Conservation (phyloP, 345 rosid species). For the Linum lewisii region DNA sequence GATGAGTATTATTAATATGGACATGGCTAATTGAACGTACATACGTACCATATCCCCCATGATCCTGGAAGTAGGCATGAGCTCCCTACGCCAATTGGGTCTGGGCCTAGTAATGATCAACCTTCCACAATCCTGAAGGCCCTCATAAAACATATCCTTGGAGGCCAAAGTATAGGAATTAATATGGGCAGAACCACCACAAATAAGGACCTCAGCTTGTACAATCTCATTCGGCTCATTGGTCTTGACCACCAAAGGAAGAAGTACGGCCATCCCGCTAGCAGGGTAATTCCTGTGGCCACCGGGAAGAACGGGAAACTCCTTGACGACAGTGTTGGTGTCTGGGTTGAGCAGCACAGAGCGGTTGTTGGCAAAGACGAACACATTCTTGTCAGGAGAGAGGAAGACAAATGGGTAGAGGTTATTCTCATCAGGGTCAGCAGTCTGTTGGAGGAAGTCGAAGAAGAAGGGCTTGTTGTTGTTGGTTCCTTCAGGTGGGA, state of each 20-base stretch:
- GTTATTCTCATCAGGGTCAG: constrained; percentile 52
- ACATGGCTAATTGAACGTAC: neutral
- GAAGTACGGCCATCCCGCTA: constrained; percentile 52
- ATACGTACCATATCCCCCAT: constrained; percentile 54
- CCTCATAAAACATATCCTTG: constrained; percentile 21
- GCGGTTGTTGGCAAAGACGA: constrained; percentile 67
- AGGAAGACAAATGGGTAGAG: constrained; percentile 76
- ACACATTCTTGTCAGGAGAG: constrained; percentile 69
- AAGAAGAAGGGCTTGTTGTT: constrained; percentile 30
- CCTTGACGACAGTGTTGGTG: constrained; percentile 37
- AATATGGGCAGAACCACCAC: constrained; percentile 41
- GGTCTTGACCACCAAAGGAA: constrained; percentile 36
- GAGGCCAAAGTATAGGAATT: constrained; percentile 32
- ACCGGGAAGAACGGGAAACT: constrained; percentile 57
- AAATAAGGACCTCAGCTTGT: constrained; percentile 42
- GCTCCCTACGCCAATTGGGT: constrained; percentile 46
- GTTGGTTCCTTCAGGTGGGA: constrained; percentile 45
- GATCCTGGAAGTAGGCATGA: constrained; percentile 64
- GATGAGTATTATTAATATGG: neutral
- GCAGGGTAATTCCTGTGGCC: constrained; percentile 84
- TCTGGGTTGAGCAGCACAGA: constrained; percentile 51
- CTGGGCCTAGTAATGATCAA: constrained; percentile 32
- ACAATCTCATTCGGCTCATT: constrained; percentile 9
- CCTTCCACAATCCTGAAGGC: constrained; percentile 54
- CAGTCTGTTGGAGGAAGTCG: constrained; percentile 43